Base-by-base conservation (phyloP, 2,329 filamentous ascomycete species). In the Paecilomyces fulvus region DNA sequence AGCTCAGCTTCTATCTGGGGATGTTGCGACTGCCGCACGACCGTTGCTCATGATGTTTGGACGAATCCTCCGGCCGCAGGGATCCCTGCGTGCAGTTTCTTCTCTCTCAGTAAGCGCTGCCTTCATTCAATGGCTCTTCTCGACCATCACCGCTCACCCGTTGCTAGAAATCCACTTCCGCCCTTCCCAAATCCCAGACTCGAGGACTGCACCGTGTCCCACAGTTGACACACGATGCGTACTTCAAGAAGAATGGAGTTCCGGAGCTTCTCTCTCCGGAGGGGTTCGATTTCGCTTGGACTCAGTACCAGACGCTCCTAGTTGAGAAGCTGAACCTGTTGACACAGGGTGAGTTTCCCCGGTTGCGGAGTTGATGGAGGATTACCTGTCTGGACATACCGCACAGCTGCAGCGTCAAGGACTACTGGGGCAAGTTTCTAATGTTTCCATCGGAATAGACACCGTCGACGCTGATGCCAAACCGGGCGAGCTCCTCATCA, bases 271-370 rank as follows among this genome's bases (percentile, higher is more conserved):
- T 96, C 69, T 85, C 85, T 30, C 72, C 80, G 1, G 77, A 81
- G 53, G 89, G 83, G 55, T 95, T 89, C 73, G 76, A 87, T 56
- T 81, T 89, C 55, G 86, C 91, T 52, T 99, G 90, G 86, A 86
- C 81, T 31, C 79, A 91, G 67, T 95, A 96, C 76, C 91, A 95
- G 80, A 70, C 77, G 37, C 75, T 87, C 62, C 79, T 92, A 66
- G 73, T 92, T 54, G 79, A 90, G 60, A 88, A 88, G 73, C 81
- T 97, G 70, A 95, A 95, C 73, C 74, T 78, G 57, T 73, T 88
- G 66, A 87, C 83, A 59, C 83, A 81, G 61, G 91, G 92, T 91
- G 80, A 64, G 67, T 54, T 25, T 46, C 17, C 21, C 20, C 9
- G 14, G 50, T 30, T 30, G 50, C 50, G 50, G 30, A 52, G 25